Evolutionary conservation across 1,284 basidiomycete genomes (phyloP).

Genomic region (Ustilago bromivora): DNA sequence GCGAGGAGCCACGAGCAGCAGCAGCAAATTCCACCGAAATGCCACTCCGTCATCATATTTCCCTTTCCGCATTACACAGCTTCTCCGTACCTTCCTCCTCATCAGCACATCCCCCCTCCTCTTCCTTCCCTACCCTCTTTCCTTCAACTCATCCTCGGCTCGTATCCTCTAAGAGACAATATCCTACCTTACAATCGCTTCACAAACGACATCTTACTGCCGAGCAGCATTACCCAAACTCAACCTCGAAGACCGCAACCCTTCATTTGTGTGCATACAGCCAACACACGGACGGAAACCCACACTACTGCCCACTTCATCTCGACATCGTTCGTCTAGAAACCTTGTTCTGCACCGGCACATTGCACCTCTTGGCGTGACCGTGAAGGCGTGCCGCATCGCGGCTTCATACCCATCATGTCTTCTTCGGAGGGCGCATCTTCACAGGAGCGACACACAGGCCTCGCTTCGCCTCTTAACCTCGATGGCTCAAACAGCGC

Average conservation of each 20-base stretch:
- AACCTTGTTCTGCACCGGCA: neutral
- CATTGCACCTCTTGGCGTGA: neutral
- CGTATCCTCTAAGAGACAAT: neutral
- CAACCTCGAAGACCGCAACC: neutral
- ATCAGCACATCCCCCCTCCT: neutral
- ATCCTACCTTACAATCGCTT: neutral
- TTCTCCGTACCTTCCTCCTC: neutral
- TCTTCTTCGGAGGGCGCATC: slow-evolving; percentile 15
- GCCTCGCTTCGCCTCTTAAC: slow-evolving; percentile 23
- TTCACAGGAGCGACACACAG: slow-evolving; percentile 15
- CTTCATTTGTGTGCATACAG: slow-evolving; percentile 4
- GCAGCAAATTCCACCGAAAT: neutral
- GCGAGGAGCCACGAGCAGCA: slow-evolving; percentile 6
- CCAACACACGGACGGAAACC: neutral
- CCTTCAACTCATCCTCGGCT: neutral
- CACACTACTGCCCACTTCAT: neutral
- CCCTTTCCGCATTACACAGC: neutral
- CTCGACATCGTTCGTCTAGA: neutral
- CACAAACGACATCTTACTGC: neutral
- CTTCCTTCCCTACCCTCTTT: neutral
- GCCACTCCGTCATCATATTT: slow-evolving; percentile 1
- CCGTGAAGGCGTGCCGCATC: neutral
- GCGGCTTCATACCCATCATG: slow-evolving; percentile 12
- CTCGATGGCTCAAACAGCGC: slow-evolving; percentile 2
- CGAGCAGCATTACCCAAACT: neutral